Evolutionary conservation across 202 grass and related monocot species (phyloP).

Genomic region (Dendrocalamus latiflorus): DNA sequence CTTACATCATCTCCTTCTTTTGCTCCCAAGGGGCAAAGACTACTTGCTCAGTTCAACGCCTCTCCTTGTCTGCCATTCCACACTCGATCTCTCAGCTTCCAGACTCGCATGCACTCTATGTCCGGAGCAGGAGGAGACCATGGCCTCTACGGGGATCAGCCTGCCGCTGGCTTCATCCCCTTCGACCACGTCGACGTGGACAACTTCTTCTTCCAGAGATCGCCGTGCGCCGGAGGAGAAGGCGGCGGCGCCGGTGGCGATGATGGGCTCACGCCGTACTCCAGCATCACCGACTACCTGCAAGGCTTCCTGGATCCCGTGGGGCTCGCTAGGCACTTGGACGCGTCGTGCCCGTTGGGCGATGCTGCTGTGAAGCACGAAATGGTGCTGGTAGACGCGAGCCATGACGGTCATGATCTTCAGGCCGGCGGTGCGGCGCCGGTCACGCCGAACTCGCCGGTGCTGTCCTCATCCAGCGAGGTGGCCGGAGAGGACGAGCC

Average conservation of each 20-base stretch:
- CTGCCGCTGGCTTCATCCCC: background rate
- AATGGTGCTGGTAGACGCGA: background rate
- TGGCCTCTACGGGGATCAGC: constrained; percentile 1
- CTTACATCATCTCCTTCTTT: background rate
- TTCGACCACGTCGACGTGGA: background rate
- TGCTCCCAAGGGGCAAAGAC: background rate
- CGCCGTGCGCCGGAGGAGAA: background rate
- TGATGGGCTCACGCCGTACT: background rate
- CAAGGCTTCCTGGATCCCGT: constrained; percentile 18
- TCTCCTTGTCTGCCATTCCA: background rate
- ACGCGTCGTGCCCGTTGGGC: background rate
- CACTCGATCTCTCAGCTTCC: background rate
- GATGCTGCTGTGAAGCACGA: constrained; percentile 19
- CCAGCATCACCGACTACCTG: constrained; percentile 36
- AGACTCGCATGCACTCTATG: constrained; percentile 1
- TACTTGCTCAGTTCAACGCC: constrained; percentile 19
- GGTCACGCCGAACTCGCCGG: constrained; percentile 53
- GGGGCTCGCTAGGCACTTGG: background rate
- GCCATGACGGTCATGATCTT: background rate
- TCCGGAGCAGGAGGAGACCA: background rate
- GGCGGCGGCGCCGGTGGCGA: background rate
- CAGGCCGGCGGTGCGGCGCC: background rate
- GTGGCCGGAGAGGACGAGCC: constrained; percentile 21
- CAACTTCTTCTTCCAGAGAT: background rate
- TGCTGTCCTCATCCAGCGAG: constrained; percentile 51